Conservation (phyloP, 352 stramenopile genomes). For the Hyaloperonospora brassicae region DNA sequence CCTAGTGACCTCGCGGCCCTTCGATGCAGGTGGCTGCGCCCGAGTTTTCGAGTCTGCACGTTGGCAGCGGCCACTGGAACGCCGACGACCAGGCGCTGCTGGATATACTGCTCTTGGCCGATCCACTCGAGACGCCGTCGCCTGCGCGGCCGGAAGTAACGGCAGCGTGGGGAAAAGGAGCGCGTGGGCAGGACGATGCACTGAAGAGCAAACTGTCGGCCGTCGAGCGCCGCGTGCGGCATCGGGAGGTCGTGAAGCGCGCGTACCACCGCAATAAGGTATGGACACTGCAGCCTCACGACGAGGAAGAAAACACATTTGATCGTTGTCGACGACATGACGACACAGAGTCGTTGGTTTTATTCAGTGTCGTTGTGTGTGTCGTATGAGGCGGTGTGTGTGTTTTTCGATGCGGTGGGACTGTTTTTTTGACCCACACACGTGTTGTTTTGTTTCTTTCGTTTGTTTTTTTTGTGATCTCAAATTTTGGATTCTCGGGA, state of each 20-base stretch:
- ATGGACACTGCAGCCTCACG: too few species aligned
- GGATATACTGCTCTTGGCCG: conserved; percentile 21
- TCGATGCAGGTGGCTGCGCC: too few species aligned
- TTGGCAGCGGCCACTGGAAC: conserved; percentile 16
- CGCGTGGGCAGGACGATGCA: background rate
- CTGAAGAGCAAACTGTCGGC: conserved; percentile 37
- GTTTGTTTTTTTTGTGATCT: too few species aligned
- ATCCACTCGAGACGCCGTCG: conserved; percentile 6
- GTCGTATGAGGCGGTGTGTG: too few species aligned
- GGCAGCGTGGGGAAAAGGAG: conserved; percentile 4
- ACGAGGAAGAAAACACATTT: too few species aligned
- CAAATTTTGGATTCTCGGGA: too few species aligned
- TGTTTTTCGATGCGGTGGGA: background rate
- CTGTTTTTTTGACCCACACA: too few species aligned
- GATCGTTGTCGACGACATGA: too few species aligned
- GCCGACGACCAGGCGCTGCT: conserved; percentile 32
- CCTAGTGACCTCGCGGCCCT: too few species aligned
- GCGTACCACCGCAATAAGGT: conserved; percentile 75
- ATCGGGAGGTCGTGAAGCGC: conserved; percentile 65
- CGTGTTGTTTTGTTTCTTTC: too few species aligned
- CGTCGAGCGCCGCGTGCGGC: conserved; percentile 45
- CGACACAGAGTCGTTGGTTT: background rate
- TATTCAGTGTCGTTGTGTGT: background rate
- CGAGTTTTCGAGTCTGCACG: too few species aligned
- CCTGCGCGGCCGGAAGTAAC: background rate